Conservation (phyloP, 768 basidiomycete species). For the Sporobolomyces roseus region DNA sequence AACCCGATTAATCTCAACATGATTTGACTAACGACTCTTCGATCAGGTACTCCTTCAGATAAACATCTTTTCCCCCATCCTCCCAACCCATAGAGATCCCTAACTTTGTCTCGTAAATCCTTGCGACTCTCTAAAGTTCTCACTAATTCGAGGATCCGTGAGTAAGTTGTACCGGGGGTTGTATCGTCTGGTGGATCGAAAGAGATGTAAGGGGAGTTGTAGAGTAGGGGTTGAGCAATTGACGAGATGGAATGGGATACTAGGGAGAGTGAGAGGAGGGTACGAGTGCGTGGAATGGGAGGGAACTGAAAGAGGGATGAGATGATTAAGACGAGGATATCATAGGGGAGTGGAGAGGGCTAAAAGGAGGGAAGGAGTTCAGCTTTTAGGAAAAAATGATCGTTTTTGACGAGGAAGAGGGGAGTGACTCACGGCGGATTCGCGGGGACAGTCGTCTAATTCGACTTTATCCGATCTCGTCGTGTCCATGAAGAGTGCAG, state of each 20-base stretch:
- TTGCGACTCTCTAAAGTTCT: conserved; percentile 1
- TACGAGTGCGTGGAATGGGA: conserved; percentile 9
- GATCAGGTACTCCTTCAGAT: conserved; percentile 6
- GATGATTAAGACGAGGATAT: not conserved
- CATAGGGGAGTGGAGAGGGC: not conserved
- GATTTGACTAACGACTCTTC: not conserved
- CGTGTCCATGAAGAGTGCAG: no score
- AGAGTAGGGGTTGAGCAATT: conserved; percentile 14
- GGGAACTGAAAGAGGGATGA: not conserved
- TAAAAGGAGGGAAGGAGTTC: not conserved
- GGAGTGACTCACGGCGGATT: no score
- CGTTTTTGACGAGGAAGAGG: no score
- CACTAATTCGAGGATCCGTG: not conserved
- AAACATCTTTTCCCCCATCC: conserved; percentile 5
- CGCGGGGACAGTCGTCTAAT: no score
- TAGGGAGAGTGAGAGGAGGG: conserved; percentile 41
- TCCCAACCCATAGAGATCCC: not conserved
- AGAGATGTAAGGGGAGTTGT: conserved; percentile 9
- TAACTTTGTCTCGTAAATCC: conserved; percentile 6
- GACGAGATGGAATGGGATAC: conserved; percentile 11
- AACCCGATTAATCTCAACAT: not conserved
- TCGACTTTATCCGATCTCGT: no score
- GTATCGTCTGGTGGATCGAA: conserved; percentile 25
- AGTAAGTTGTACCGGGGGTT: not conserved
- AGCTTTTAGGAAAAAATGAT: not conserved